Conservation (phyloP, 2,329 filamentous ascomycete species). For the Thyridium curvatum region DNA sequence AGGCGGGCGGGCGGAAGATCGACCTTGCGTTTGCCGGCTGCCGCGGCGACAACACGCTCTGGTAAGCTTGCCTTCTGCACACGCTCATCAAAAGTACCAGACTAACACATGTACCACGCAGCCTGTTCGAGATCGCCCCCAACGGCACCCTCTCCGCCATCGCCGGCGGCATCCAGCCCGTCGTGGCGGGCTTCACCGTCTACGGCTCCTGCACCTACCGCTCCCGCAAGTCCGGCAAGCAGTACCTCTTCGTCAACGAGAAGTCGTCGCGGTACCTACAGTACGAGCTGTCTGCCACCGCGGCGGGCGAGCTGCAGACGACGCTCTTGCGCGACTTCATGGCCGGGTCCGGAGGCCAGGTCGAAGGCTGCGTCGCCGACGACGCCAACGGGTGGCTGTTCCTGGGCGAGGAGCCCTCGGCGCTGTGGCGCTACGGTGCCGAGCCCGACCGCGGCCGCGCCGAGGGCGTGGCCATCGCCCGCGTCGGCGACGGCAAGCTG, state of each 20-base stretch:
- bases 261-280: constrained; percentile 48
- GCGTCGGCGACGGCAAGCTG: constrained; percentile 39
- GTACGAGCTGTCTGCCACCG: constrained; percentile 37
- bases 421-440: constrained; percentile 45
- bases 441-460: constrained; percentile 34
- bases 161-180: constrained; percentile 37
- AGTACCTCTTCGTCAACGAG: constrained; percentile 49
- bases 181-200: constrained; percentile 35
- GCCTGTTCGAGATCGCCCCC: constrained; percentile 40
- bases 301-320: constrained; percentile 34
- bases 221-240: constrained; percentile 37
- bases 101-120: constrained; percentile 10
- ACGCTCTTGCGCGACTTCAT: constrained; percentile 43
- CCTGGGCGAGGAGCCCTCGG: constrained; percentile 44
- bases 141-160: constrained; percentile 37
- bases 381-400: constrained; percentile 44
- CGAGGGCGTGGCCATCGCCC: constrained; percentile 27
- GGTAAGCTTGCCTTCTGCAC: constrained; percentile 26
- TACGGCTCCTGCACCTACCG: constrained; percentile 48
- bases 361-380: constrained; percentile 47
- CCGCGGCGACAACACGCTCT: constrained; percentile 42
- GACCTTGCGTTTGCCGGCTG: constrained; percentile 46
- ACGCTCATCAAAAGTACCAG: rapidly evolving
- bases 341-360: constrained; percentile 43
- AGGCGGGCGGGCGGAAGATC: constrained; percentile 31